These are phyloP conservation scores for Pinus tabuliformis DNA, from an alignment of 75 land plant species.

Conservation along the genomic window DNA sequence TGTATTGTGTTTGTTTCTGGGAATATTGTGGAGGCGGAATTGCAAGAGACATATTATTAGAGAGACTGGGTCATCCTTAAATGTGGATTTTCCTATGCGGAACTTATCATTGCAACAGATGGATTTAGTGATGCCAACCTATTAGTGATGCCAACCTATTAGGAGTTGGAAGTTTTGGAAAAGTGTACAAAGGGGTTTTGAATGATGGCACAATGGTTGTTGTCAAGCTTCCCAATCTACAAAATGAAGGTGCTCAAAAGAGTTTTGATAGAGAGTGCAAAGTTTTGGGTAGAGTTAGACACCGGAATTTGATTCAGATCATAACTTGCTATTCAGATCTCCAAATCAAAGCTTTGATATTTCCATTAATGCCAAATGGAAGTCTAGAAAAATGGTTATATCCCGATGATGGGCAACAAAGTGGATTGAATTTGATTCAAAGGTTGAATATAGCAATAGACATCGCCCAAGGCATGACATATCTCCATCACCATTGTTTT, in stretches of 20 bases:
- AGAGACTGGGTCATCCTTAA: not conserved
- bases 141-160: not conserved
- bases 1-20: not conserved
- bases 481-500: not conserved
- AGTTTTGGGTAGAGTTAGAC: not conserved
- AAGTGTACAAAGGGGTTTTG: not conserved
- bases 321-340: not conserved
- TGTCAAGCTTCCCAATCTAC: not conserved
- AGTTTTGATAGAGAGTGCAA: not conserved
- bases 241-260: not conserved
- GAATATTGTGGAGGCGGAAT: not conserved
- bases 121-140: not conserved
- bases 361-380: slow-evolving; percentile 40
- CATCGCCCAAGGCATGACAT: not conserved
- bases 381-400: slow-evolving; percentile 9
- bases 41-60: not conserved
- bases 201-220: not conserved
- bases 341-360: not conserved
- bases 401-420: not conserved
- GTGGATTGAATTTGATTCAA: not conserved
- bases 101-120: not conserved
- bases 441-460: not conserved
- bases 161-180: slow-evolving; percentile 3
- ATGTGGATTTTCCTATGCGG: not conserved
- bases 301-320: not conserved